A percentile compares a stretch with the other conserved stretches of the same genome.
Evolutionary conservation across 306 rosid genomes (phyloP).

Genomic region (Rosa rugosa): DNA sequence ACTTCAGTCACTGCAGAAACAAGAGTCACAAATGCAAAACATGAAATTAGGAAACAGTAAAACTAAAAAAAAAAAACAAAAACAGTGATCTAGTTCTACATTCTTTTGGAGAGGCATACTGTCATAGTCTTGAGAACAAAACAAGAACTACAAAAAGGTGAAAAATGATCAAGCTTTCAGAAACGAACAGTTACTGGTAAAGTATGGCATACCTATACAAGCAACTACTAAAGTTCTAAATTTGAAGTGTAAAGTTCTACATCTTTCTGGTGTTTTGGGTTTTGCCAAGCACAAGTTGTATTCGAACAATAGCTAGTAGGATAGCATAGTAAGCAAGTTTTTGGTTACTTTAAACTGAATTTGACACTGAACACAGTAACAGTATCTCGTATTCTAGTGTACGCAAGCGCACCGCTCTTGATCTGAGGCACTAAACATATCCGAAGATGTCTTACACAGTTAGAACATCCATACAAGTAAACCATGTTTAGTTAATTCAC

Average conservation of each 20-base stretch:
- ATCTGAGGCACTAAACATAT: neutral
- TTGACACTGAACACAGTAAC: neutral
- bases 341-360: neutral
- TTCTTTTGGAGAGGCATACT: neutral
- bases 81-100: neutral
- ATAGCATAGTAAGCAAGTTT: neutral
- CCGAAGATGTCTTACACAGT: neutral
- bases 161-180: neutral
- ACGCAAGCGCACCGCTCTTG: neutral
- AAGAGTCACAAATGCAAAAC: neutral
- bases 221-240: neutral
- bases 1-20: constrained; percentile 72
- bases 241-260: neutral
- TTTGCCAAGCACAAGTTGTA: neutral
- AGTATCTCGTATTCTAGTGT: neutral
- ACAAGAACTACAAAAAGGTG: neutral
- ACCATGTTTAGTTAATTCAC: neutral
- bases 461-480: neutral
- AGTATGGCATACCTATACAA: neutral
- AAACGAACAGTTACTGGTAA: neutral
- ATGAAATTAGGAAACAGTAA: neutral
- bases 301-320: neutral
- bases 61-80: neutral
- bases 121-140: neutral
- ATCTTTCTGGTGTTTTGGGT: neutral